These are phyloP conservation scores for Acarospora socialis DNA, from an alignment of 2,329 filamentous ascomycete genomes.

Conservation along the genomic window DNA sequence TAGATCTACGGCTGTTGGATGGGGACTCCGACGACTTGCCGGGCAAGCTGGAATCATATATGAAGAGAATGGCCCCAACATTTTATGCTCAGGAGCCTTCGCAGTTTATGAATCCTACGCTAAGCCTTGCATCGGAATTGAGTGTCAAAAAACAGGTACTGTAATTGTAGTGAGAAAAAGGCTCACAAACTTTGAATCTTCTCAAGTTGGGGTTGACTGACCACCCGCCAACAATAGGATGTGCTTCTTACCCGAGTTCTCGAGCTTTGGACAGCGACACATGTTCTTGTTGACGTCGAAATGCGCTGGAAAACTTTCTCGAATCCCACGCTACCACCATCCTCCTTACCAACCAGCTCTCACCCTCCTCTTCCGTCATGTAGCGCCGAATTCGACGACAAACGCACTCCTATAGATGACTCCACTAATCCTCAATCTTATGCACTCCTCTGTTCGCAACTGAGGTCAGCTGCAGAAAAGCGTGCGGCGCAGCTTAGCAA, in stretches of 20 bases:
- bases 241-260: constrained; percentile 35
- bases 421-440: constrained; percentile 30
- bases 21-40: constrained; percentile 35
- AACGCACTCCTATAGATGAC: constrained; percentile 27
- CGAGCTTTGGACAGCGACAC: constrained; percentile 43
- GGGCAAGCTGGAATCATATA: constrained; percentile 39
- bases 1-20: constrained; percentile 35
- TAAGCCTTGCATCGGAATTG: constrained; percentile 27
- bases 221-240: constrained; percentile 20
- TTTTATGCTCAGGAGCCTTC: constrained; percentile 37
- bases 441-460: constrained; percentile 37
- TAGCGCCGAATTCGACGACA: too few species aligned
- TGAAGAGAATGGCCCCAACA: constrained; percentile 32
- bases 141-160: constrained; percentile 25
- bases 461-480: constrained; percentile 41
- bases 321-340: constrained; percentile 28
- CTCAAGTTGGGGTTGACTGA: not conserved
- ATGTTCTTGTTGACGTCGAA: constrained; percentile 36
- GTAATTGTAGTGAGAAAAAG: not conserved
- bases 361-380: constrained; percentile 24
- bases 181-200: constrained; percentile 10
- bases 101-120: constrained; percentile 36
- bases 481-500: constrained; percentile 39
- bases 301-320: constrained; percentile 36
- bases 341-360: constrained; percentile 23